Evolutionary conservation across 805 yeast species (phyloP), one percentile per base, ranked within the genome.

Genomic region (Hagleromyces aurorensis): DNA sequence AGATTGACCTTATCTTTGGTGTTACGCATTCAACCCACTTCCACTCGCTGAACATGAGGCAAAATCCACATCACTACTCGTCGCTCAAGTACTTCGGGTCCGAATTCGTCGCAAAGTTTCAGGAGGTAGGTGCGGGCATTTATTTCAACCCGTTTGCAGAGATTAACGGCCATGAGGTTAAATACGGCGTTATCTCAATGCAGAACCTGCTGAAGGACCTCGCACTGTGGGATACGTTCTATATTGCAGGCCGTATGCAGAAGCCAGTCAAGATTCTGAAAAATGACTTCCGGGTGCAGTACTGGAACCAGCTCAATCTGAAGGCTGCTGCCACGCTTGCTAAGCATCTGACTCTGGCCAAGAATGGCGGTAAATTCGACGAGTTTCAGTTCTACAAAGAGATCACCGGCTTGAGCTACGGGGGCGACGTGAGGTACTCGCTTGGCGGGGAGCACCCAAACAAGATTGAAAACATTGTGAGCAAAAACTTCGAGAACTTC

Each of bases 361-460:
- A 58, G 19, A 51, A 57, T n/a, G 38, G 52, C 22, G 55, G 52
- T 9, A 32, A 50, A 23, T 71, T 81, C 43, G 65, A 71, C 28
- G 85, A 77, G 40, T 54, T 59, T n/a, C 72, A 78, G 21, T 68
- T 91, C 19, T 91, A 78, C 59, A 73, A 71, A 47, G 76, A 75
- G 40, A 79, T 91, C 25, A 78, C 96, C 0, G 71, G 74, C 9
- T 57, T 91, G 11, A 83, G 95, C 13, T 91, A 91, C 50, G 60
- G 75, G 54, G 98, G 98, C 12, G 98, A 91, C 53, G 78, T 86
- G 16, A 71, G 98, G 43, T 78, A 85, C 70, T 63, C 67, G 23
- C 62, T 87, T 16, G 83, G 84, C 7, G 97, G 96, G 2, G 98
- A 91, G 55, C 83, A 91, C 52, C 96, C 96, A 4, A 67, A 77